Evolutionary conservation across 2,329 filamentous ascomycete genomes (phyloP).

Genomic region (Fusarium sarcochroum): DNA sequence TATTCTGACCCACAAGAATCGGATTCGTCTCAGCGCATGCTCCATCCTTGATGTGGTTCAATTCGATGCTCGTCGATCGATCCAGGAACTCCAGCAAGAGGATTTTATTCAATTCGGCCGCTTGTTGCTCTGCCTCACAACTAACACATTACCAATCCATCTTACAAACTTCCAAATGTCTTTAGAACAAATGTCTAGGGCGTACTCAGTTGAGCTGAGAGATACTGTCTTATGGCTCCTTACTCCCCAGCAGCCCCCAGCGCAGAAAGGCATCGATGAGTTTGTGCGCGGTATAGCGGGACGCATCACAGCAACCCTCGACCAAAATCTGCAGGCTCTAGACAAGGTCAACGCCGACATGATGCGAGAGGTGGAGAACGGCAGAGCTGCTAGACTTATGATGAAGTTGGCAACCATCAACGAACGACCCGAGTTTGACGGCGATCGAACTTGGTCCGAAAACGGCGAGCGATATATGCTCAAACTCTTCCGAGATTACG

Average conservation of each 20-base stretch:
- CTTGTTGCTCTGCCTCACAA: constrained; percentile 85
- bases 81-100: constrained; percentile 86
- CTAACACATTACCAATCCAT: constrained; percentile 70
- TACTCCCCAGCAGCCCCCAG: constrained; percentile 68
- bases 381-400: constrained; percentile 82
- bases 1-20: constrained; percentile 89
- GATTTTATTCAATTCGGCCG: constrained; percentile 89
- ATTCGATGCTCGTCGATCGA: constrained; percentile 76
- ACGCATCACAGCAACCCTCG: constrained; percentile 81
- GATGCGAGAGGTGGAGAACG: constrained; percentile 89
- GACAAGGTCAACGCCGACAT: constrained; percentile 82
- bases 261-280: constrained; percentile 80
- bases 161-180: constrained; percentile 75
- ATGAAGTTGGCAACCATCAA: constrained; percentile 89
- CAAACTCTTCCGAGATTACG: constrained; percentile 96
- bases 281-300: constrained; percentile 84
- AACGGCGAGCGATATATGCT: constrained; percentile 92
- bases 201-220: constrained; percentile 83
- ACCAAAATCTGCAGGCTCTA: constrained; percentile 82
- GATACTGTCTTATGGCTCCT: constrained; percentile 88
- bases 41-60: constrained; percentile 91
- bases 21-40: constrained; percentile 89
- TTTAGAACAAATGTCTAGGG: constrained; percentile 81
- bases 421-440: constrained; percentile 88
- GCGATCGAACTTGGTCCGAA: constrained; percentile 86